Conservation (phyloP, 2,329 filamentous ascomycete genomes). For the Leptographium flavum region DNA sequence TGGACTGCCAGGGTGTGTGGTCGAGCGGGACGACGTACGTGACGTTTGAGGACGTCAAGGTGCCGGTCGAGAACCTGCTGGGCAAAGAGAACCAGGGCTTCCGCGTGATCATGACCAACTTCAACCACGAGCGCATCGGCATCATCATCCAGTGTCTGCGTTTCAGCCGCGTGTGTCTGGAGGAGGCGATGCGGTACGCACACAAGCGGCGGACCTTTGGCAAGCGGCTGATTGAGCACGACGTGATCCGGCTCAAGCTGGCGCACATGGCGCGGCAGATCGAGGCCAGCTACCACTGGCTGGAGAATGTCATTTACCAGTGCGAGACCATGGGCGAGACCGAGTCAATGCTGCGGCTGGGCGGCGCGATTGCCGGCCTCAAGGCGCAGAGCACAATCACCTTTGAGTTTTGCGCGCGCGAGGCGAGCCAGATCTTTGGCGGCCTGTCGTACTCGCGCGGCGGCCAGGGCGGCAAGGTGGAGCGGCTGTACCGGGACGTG, state of each 20-base stretch:
- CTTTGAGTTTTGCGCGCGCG: constrained; percentile 94
- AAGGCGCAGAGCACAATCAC: constrained; percentile 91
- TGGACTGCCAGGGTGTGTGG: constrained; percentile 99
- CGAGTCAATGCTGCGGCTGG: constrained; percentile 90
- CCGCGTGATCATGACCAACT: constrained; percentile 98
- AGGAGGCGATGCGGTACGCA: constrained; percentile 91
- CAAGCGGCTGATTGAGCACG: constrained; percentile 91
- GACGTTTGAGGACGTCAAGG: constrained; percentile 97
- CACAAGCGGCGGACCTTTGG: constrained; percentile 96
- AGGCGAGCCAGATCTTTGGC: constrained; percentile 95
- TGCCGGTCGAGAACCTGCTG: constrained; percentile 95
- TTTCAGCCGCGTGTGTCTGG: constrained; percentile 93
- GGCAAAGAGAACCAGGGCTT: constrained; percentile 98
- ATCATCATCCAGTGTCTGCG: constrained; percentile 96
- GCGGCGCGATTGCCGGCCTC: constrained; percentile 81
- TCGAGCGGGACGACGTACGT: constrained; percentile 91
- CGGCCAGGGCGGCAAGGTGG: constrained; percentile 89
- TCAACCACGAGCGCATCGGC: constrained; percentile 97
- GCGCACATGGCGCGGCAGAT: constrained; percentile 98
- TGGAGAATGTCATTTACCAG: constrained; percentile 90
- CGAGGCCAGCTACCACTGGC: constrained; percentile 92
- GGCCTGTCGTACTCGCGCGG: constrained; percentile 84
- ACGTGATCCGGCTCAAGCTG: constrained; percentile 93
- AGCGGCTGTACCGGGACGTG: constrained; percentile 88
- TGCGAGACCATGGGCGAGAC: constrained; percentile 85